Evolutionary conservation across 2,329 filamentous ascomycete genomes (phyloP).

Genomic region (Apiospora phragmitis): DNA sequence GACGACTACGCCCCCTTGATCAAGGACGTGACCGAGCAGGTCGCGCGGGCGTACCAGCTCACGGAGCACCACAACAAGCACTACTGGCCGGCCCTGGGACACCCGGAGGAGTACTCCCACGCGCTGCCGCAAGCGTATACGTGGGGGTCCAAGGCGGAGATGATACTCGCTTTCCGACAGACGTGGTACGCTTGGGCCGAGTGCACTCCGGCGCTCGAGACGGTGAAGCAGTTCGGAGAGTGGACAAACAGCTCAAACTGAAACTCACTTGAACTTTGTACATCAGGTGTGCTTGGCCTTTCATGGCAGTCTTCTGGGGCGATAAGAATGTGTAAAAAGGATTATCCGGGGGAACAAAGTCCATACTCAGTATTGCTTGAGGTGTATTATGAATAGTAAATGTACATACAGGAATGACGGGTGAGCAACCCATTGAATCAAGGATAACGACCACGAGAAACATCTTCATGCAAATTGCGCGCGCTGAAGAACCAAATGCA

Average conservation of each 20-base stretch:
- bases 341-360: background rate
- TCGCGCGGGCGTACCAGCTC: conserved; percentile 10
- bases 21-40: conserved; percentile 15
- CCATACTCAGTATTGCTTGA: background rate
- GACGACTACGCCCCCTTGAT: conserved; percentile 15
- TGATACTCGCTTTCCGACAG: conserved; percentile 19
- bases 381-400: background rate
- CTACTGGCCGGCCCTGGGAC: conserved; percentile 21
- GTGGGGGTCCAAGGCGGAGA: conserved; percentile 16
- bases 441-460: background rate
- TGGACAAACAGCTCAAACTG: background rate
- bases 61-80: conserved; percentile 18
- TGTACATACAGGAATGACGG: background rate
- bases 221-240: background rate
- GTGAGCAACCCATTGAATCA: background rate
- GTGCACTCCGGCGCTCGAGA: conserved; percentile 14
- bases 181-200: conserved; percentile 24
- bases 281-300: background rate
- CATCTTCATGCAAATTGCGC: background rate
- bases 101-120: conserved; percentile 18
- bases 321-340: background rate
- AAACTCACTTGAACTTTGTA: background rate
- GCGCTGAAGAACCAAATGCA: background rate
- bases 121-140: conserved; percentile 12
- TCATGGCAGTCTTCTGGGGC: background rate